Base-by-base conservation (phyloP, 441 rosid species). In the Populus trichocarpa region DNA sequence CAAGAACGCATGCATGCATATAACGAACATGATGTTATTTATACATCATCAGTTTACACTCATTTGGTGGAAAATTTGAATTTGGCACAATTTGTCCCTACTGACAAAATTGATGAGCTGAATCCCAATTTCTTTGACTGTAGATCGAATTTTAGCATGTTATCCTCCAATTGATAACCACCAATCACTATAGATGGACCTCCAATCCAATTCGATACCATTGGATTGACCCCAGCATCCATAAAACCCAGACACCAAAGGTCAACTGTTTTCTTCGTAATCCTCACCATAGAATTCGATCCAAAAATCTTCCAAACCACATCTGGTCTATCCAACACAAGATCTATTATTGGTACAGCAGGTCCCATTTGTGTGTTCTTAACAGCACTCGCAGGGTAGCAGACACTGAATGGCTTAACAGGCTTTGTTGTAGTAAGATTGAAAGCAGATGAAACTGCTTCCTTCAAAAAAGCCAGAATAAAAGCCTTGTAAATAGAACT, bases 131-230 rank as follows among this genome's bases (percentile, higher is more conserved):
- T 30, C 32, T 30, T 30, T 30, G 32, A 30, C 32, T 30, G 4
- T 18, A 78, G 20, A 40, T 73, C 81, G 36, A 78, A 78, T 40
- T 50, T 63, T 13, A 78, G 22, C 38, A 78, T 23, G 59, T 73
- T 78, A 53, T 78, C 65, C 50, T 72, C 75, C 38, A 72, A 8
- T 12, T 28, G 66, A 28, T 50, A 3, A 5, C 53, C 53, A 3
- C 53, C 53, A 4, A 46, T 46, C 53, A 46, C 53, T 13, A 46
- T 13, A 4, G 53, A 13, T 46, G 53, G 53, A 38, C 76, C 76
- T 22, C 57, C 53, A 59, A 72, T 36, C 70, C 66, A 69, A 32
- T 40, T 26, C 5, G 77, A 14, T 8, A 53, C 64, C 67, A 8
- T 50, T 57, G 53, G 6, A 65, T 74, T 65, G 8, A 36, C 70